A percentile compares a stretch with the other conserved stretches of the same genome.
These are phyloP conservation scores for Alternaria gansuensis DNA, from an alignment of 2,329 filamentous ascomycete genomes.

Conservation along the genomic window DNA sequence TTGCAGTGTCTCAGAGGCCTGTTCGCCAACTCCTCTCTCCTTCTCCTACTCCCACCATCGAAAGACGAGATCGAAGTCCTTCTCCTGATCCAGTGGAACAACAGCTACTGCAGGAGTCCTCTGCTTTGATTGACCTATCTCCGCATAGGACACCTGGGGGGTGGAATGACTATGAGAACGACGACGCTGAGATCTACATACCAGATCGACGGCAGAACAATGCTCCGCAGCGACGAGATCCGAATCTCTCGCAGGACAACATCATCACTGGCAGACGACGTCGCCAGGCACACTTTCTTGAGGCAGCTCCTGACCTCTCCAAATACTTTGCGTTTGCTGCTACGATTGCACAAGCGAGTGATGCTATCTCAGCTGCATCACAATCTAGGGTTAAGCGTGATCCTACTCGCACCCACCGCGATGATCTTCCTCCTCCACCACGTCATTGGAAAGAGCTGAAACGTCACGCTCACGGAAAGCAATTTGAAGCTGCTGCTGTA, in stretches of 20 bases:
- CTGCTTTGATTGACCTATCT: not conserved
- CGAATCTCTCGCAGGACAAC: constrained; percentile 8
- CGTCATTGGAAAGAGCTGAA: constrained; percentile 9
- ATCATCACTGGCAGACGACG: constrained; percentile 7
- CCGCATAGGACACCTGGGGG: not conserved
- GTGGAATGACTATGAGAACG: not conserved
- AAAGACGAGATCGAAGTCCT: no score
- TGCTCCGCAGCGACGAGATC: not conserved
- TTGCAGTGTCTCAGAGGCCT: no score
- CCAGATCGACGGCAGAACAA: constrained; percentile 8
- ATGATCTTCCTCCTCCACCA: constrained; percentile 12
- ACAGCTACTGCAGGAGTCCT: not conserved
- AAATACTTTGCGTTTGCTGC: constrained; percentile 15
- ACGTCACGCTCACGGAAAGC: not conserved
- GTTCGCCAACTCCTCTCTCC: not conserved
- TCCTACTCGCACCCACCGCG: constrained; percentile 7
- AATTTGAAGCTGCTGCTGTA: constrained; percentile 5
- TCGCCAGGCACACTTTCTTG: constrained; percentile 3
- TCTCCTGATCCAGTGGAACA: not conserved
- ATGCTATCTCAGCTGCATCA: constrained; percentile 6
- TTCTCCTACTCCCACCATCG: not conserved
- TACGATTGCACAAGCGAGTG: constrained; percentile 1
- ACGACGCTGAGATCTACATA: not conserved
- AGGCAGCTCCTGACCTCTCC: not conserved
- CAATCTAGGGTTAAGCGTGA: constrained; percentile 2